phyloP scores from a whole-genome alignment of 1,139 yeast genomes.

The Wickerhamomyces sp. region DNA sequence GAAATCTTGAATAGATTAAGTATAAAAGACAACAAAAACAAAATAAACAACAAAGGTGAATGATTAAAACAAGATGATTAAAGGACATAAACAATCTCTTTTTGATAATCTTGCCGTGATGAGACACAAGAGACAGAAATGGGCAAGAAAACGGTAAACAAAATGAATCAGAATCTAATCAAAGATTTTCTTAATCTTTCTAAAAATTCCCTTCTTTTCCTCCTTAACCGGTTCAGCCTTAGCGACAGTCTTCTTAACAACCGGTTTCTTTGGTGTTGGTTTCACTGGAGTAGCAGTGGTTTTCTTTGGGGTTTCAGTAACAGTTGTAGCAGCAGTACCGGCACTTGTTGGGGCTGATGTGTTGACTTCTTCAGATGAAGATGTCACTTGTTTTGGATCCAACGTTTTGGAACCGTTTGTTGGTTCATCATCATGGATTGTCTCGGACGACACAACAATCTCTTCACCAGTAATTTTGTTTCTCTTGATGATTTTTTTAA shows the following conservation, averaged over 20 bases:
- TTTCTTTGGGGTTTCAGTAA: conserved; percentile 4
- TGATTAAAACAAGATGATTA: too few species aligned
- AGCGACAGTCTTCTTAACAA: conserved; percentile 4
- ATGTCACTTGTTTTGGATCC: conserved; percentile 14
- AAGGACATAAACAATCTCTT: background rate
- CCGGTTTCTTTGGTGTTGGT: conserved; percentile 15
- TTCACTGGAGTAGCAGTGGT: conserved; percentile 9
- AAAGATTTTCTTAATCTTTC: conserved; percentile 16
- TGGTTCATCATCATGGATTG: conserved; percentile 14
- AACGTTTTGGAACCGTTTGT: conserved; percentile 9
- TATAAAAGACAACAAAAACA: too few species aligned
- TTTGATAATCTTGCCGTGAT: background rate
- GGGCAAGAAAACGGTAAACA: too few species aligned
- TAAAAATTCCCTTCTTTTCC: conserved; percentile 21
- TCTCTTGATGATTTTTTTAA: conserved; percentile 31
- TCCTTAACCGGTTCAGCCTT: conserved; percentile 5
- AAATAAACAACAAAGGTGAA: too few species aligned
- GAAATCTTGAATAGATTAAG: too few species aligned
- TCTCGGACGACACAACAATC: conserved; percentile 27
- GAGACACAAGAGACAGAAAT: too few species aligned
- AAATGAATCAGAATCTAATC: background rate
- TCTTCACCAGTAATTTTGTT: conserved; percentile 35
- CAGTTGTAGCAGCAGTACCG: conserved; percentile 8
- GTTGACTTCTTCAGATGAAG: conserved; percentile 1
- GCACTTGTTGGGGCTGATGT: conserved; percentile 4